Evolutionary conservation across 176 grass and related monocot species (phyloP), one percentile per base, ranked within the genome.

Genomic region (Carex cristatella): DNA sequence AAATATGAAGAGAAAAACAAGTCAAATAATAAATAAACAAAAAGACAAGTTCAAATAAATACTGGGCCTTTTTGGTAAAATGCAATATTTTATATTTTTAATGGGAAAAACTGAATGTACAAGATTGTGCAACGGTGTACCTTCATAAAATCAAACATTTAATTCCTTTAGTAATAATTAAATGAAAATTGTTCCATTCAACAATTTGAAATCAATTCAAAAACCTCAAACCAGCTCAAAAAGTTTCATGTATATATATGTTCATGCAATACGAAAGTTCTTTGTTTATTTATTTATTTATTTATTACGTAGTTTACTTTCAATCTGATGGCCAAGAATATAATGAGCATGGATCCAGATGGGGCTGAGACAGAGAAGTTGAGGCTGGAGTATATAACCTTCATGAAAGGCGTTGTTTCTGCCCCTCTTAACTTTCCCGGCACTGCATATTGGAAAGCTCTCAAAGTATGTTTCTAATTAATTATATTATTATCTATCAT

Each of bases 271-370:
- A 63, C n/a, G 2, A n/a, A 44, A 10, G 7, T 42, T 40, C 2
- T 42, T 55, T 55, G 30, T 6, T 30, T 56, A 5, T 59, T 32
- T 72, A 23, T 4, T 59, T 51, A 14, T 2, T 51, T 10, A 51
- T 38, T 30, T 42, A 67, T 79, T 81, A 64, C 85, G 88, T 90
- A 98, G 95, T 95, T 95, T 83, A 98, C 95, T 78, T 98, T 98
- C 83, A 95, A 92, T 80, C 86, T 98, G 91, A 98, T 95, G 95
- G 95, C 93, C 5, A 98, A 94, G 91, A 98, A 95, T 85, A 95
- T 98, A 86, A 92, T 98, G 88, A 98, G 91, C 86, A 95, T 98
- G 91, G 88, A 93, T 86, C 93, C 89, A 1, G 87, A 87, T 31
- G 88, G 94, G 57, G 86, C 86, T 14, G 93, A 98, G 86, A 94